Percentiles rank a stretch among this genome's conserved stretches.
These are phyloP conservation scores for Aureobasidium lini DNA, from an alignment of 2,329 filamentous ascomycete genomes.

Conservation along the genomic window DNA sequence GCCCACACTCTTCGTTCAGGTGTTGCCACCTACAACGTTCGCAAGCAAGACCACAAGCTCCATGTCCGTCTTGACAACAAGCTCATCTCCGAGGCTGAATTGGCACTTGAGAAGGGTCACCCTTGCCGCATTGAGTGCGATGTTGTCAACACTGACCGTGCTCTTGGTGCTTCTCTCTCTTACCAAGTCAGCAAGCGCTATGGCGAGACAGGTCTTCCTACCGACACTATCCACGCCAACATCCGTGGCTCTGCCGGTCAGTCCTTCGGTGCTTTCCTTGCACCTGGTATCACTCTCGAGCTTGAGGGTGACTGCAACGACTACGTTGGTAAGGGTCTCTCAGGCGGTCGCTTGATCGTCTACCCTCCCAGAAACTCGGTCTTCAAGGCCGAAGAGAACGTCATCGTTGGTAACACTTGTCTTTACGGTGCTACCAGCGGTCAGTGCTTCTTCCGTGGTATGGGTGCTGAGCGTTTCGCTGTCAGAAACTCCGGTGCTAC, in stretches of 20 bases:
- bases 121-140: constrained; percentile 92
- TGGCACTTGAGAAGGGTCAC: constrained; percentile 88
- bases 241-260: constrained; percentile 95
- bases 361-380: constrained; percentile 86
- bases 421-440: constrained; percentile 88
- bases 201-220: constrained; percentile 78
- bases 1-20: constrained; percentile 93
- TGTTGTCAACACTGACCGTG: constrained; percentile 92
- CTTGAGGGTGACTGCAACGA: constrained; percentile 95
- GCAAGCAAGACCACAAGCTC: constrained; percentile 93
- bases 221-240: constrained; percentile 92
- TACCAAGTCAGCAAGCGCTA: constrained; percentile 94
- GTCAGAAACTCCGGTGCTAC: constrained; percentile 94
- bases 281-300: constrained; percentile 87
- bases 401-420: constrained; percentile 89
- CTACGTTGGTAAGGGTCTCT: constrained; percentile 93
- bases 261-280: constrained; percentile 90
- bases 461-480: constrained; percentile 91
- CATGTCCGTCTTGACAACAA: constrained; percentile 95
- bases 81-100: constrained; percentile 88
- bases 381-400: constrained; percentile 94
- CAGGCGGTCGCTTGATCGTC: constrained; percentile 84
- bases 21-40: constrained; percentile 93
- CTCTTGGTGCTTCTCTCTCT: constrained; percentile 85
- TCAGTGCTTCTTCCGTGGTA: constrained; percentile 92